A percentile compares a stretch with the other conserved stretches of the same genome.
These are phyloP conservation scores for Calonectria pteridis DNA, from an alignment of 2,329 filamentous ascomycete species.

Conservation along the genomic window DNA sequence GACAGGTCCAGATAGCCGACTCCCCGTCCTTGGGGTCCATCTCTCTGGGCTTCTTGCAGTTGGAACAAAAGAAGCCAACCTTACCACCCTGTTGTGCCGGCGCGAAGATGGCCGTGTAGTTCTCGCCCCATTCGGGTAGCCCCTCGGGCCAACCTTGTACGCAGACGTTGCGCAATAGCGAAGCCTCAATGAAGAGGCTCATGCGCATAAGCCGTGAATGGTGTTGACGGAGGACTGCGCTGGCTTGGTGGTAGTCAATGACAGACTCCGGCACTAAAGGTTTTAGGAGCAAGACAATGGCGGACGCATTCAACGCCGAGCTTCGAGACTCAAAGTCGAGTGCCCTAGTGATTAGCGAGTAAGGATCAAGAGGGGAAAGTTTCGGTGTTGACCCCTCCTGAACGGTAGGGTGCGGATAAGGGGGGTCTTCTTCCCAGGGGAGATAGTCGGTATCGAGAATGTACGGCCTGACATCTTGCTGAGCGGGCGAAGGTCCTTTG, in stretches of 20 bases:
- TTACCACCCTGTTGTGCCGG: conserved; percentile 67
- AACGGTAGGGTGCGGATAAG: conserved; percentile 62
- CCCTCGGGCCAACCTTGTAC: conserved; percentile 67
- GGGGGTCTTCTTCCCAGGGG: conserved; percentile 68
- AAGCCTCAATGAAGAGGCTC: conserved; percentile 70
- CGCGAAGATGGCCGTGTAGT: conserved; percentile 66
- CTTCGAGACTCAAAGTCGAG: conserved; percentile 68
- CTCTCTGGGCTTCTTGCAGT: conserved; percentile 69
- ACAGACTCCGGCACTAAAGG: conserved; percentile 67
- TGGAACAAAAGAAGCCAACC: conserved; percentile 66
- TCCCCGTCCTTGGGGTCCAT: conserved; percentile 59
- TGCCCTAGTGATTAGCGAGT: conserved; percentile 64
- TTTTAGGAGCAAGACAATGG: conserved; percentile 70
- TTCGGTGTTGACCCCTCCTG: conserved; percentile 28
- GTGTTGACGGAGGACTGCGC: conserved; percentile 69
- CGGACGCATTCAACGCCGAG: conserved; percentile 70
- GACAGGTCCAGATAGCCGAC: conserved; percentile 68
- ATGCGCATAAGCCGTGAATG: conserved; percentile 71
- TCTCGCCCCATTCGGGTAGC: conserved; percentile 65
- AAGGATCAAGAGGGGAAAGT: conserved; percentile 64
- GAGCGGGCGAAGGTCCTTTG: conserved; percentile 45
- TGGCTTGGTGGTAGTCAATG: conserved; percentile 68
- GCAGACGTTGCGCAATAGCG: conserved; percentile 72
- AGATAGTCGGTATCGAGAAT: conserved; percentile 71
- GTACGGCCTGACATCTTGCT: conserved; percentile 54